Conservation (phyloP, 2,329 filamentous ascomycete genomes). For the Epichloe baconii region DNA sequence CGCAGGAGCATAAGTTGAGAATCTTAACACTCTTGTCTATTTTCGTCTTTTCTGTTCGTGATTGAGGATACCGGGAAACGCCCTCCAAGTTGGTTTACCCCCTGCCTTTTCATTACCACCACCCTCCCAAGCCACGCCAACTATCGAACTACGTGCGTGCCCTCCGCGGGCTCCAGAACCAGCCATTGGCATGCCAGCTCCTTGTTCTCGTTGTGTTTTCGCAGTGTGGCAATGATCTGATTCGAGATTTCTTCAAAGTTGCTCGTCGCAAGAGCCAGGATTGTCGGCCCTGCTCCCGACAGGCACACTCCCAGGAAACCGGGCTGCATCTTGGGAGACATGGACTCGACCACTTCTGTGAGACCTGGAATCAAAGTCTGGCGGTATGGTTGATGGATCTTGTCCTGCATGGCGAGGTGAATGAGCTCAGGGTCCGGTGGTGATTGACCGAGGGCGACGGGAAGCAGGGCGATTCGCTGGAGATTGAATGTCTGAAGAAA, state of each 20-base stretch:
- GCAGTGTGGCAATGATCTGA: conserved; percentile 64
- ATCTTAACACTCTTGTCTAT: background rate
- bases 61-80: background rate
- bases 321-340: conserved; percentile 75
- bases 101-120: background rate
- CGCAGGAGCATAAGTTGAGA: background rate
- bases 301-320: conserved; percentile 89
- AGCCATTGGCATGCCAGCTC: conserved; percentile 75
- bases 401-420: conserved; percentile 97
- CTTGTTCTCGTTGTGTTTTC: conserved; percentile 40
- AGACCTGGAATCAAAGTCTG: conserved; percentile 84
- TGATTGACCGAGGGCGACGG: conserved; percentile 76
- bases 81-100: background rate
- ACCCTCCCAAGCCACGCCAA: background rate
- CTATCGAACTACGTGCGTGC: conserved; percentile 35
- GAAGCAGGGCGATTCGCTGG: conserved; percentile 82
- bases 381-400: conserved; percentile 92
- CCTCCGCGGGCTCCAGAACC: conserved; percentile 76
- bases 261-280: conserved; percentile 78
- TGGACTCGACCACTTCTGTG: conserved; percentile 77
- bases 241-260: conserved; percentile 81
- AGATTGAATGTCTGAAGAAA: conserved; percentile 64
- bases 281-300: conserved; percentile 88
- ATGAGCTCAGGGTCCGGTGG: conserved; percentile 90
- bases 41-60: background rate